Base-by-base conservation (phyloP, 306 rosid genomes). In the Begonia peltatifolia region DNA sequence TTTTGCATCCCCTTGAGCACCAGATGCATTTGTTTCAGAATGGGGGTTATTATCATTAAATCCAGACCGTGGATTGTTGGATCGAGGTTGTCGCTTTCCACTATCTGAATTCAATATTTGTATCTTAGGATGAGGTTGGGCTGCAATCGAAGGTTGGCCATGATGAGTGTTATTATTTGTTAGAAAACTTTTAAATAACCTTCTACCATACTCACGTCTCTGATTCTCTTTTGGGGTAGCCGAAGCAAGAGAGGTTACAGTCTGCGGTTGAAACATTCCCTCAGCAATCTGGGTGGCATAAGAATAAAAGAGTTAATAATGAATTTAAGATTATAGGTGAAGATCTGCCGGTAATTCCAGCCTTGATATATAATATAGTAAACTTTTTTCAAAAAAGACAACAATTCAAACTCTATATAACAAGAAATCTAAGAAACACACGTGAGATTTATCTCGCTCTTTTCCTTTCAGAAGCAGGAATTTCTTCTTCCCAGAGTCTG, bases 401-500 rank as follows among this genome's bases (percentile, higher is more conserved):
- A 30, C 8, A 30, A 5, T 30, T 7, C 23, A 30, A 30, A 30
- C 8, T 30, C 38, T 30, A 30, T 3, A 30, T 30, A 18, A 38
- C n/a, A 10, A 11, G 14, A 41, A 47, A 59, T 59, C 46, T 35
- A 10, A 7, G 17, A 50, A 60, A 62, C 81, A 59, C 61, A 90
- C 92, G 56, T 54, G 74, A 56, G 83, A 58, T 50, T 65, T 64
- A 71, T 87, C 94, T 54, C 72, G 82, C 60, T 75, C 86, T 71
- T 84, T 87, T 41, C 94, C 96, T 76, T 87, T 84, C 42, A 84
- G 78, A 56, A 90, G 95, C 53, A 90, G 80, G 62, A 78, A 49
- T 66, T 76, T 90, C 66, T 79, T 86, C 84, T 81, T 90, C 66
- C 92, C 95, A 44, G 85, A 69, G 62, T 75, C 95, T 41, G 82